Conservation (phyloP, 2,329 filamentous ascomycete species). For the Domatiomyces catenatus region DNA sequence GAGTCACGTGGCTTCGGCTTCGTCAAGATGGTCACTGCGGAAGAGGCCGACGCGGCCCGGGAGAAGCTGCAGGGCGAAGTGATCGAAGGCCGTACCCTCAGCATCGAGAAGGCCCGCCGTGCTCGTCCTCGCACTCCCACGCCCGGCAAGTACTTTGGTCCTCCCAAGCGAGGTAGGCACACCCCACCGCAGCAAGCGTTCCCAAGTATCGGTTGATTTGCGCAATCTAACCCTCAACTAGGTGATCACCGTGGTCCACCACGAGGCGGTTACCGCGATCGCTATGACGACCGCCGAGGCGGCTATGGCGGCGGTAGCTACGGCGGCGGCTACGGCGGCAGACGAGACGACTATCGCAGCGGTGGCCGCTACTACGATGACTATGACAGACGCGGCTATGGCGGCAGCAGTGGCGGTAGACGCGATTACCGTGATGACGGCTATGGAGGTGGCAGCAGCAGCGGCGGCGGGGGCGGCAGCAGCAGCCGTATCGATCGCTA, state of each 20-base stretch:
- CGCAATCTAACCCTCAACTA: slow-evolving; percentile 18
- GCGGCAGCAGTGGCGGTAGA: slow-evolving; percentile 26
- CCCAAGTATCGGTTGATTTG: not conserved
- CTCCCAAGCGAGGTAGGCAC: slow-evolving; percentile 81
- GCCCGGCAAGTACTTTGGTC: slow-evolving; percentile 97
- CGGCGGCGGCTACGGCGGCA: slow-evolving; percentile 27
- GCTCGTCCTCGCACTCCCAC: slow-evolving; percentile 89
- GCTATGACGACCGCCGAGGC: slow-evolving; percentile 39
- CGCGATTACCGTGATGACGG: slow-evolving; percentile 28
- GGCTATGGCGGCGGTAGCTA: slow-evolving; percentile 22
- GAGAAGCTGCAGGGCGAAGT: slow-evolving; percentile 89
- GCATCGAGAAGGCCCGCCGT: slow-evolving; percentile 97
- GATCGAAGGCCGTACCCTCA: slow-evolving; percentile 86
- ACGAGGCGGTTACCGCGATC: slow-evolving; percentile 24
- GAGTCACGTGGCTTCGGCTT: slow-evolving; percentile 98
- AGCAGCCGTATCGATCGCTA: slow-evolving; percentile 30
- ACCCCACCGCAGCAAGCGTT: not conserved
- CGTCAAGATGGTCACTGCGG: slow-evolving; percentile 93
- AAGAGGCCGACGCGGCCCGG: slow-evolving; percentile 92
- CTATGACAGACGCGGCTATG: slow-evolving; percentile 30
- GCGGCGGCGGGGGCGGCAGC: slow-evolving; percentile 14
- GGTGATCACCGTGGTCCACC: slow-evolving; percentile 32
- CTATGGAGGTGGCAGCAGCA: slow-evolving; percentile 28
- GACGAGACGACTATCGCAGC: slow-evolving; percentile 33
- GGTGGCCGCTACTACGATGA: slow-evolving; percentile 25